phyloP scores from a whole-genome alignment of 2,329 filamentous ascomycete species.

The Chalara sp. region DNA sequence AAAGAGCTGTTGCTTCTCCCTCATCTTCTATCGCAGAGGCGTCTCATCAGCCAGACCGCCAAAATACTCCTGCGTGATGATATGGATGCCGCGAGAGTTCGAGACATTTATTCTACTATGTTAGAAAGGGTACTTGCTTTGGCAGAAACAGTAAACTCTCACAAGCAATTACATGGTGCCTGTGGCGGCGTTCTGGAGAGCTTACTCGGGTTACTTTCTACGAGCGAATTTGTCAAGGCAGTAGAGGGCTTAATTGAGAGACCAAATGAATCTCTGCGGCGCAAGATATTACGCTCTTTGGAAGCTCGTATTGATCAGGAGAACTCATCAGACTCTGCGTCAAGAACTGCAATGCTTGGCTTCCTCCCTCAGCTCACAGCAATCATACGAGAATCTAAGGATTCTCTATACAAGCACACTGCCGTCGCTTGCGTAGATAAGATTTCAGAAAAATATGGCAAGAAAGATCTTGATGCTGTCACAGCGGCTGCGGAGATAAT shows the following conservation, averaged over 20 bases:
- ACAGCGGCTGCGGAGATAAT: conserved; percentile 70
- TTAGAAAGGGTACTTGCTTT: conserved; percentile 60
- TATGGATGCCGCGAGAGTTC: conserved; percentile 59
- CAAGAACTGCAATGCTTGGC: conserved; percentile 64
- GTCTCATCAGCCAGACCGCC: conserved; percentile 47
- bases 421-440: conserved; percentile 87
- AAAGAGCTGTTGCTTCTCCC: conserved; percentile 51
- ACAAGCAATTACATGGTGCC: conserved; percentile 47
- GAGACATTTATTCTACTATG: conserved; percentile 61
- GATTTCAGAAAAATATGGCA: conserved; percentile 91
- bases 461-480: conserved; percentile 76
- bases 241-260: conserved; percentile 75
- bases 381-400: conserved; percentile 66
- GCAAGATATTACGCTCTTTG: conserved; percentile 74
- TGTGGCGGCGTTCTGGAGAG: conserved; percentile 69
- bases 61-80: conserved; percentile 54
- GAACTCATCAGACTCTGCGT: conserved; percentile 59
- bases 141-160: conserved; percentile 54
- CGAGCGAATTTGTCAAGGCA: conserved; percentile 81
- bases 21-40: conserved; percentile 50
- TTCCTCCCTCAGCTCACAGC: conserved; percentile 75
- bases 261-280: conserved; percentile 66
- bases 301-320: conserved; percentile 72
- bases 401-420: conserved; percentile 73
- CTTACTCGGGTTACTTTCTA: conserved; percentile 78